Base-by-base conservation (phyloP, 2,329 filamentous ascomycete species). In the Aspergillus latus region DNA sequence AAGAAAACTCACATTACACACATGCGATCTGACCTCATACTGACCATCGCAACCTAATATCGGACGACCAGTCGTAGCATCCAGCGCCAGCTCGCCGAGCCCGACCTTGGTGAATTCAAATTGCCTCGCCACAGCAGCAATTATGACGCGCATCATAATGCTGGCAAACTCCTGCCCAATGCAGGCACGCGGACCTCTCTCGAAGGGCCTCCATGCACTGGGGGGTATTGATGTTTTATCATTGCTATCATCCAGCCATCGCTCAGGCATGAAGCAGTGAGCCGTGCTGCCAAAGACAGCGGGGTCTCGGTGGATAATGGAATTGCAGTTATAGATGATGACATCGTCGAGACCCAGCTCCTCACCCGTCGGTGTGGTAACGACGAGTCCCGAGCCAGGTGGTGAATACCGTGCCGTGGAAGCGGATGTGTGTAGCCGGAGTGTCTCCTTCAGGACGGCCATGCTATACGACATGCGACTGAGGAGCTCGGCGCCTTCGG, bases 361-460 rank as follows among this genome's bases (percentile, higher is more conserved):
- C n/a, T n/a, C n/a, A 5, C 52, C 58, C 4, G 58, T 51, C 2
- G 52, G 52, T 9, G 58, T 50, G 15, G 29, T 48, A 21, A 57
- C 60, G 21, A 1, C 58, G 36, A 56, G 52, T 28, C 48, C 62
- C 21, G 57, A 49, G 1, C 61, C 57, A 1, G 54, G 49, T 4
- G 49, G 36, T 2, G 54, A 42, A 15, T 52, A 52, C 2, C 64
- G 53, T 5, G 62, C 59, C 1, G 61, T 60, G 2, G 52, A 59
- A 2, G 56, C 64, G 49, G 81, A 76, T 0, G 82, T 79, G 60
- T 78, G 81, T 28, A 85, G 62, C 0, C 83, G 75, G 2, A 85
- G 72, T 0, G 76, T 74, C 65, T 86, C 83, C 55, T 82, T 82
- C 59, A 83, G 76, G 1, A 83, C 75, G 21, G 81, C 81, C 1